Conservation (phyloP, 495 filamentous ascomycete genomes). For the Sphaerosporella brunnea region DNA sequence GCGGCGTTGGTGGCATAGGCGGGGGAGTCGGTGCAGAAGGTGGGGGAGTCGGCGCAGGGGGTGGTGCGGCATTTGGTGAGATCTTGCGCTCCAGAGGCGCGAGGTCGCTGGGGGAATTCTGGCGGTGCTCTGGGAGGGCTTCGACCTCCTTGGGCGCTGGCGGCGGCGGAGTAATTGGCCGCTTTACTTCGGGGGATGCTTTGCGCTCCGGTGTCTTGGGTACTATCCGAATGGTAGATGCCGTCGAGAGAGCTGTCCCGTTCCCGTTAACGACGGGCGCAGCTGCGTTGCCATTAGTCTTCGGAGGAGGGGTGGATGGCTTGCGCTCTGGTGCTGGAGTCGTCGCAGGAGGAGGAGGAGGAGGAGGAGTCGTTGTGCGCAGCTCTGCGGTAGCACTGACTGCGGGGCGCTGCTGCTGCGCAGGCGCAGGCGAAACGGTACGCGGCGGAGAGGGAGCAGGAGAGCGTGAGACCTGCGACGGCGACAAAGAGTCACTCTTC, state of each 20-base stretch:
- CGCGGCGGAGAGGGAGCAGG: too few relatives aligned
- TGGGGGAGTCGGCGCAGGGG: neutral
- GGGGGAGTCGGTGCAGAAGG: constrained; percentile 1
- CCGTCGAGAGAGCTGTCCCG: too few relatives aligned
- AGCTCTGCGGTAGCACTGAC: too few relatives aligned
- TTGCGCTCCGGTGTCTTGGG: too few relatives aligned
- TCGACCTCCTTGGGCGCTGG: neutral
- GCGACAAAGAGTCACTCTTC: too few relatives aligned
- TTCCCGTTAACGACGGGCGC: neutral
- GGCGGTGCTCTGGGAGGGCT: neutral
- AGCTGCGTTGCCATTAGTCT: neutral
- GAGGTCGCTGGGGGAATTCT: neutral
- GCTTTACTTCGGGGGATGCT: neutral
- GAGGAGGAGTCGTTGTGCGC: too few relatives aligned
- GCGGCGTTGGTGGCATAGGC: constrained; percentile 3
- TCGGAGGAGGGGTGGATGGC: neutral
- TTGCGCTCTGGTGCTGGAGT: constrained; percentile 6
- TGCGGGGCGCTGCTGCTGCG: too few relatives aligned
- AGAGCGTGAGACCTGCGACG: too few relatives aligned
- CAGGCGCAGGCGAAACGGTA: too few relatives aligned
- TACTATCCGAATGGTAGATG: too few relatives aligned
- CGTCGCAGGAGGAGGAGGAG: constrained; percentile 3
- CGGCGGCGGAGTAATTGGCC: too few relatives aligned
- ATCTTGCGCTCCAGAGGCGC: neutral
- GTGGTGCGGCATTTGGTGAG: neutral